Evolutionary conservation across 2,329 filamentous ascomycete genomes (phyloP), one percentile per base, ranked within the genome.

Genomic region (Lecanoromycetidae sp.): DNA sequence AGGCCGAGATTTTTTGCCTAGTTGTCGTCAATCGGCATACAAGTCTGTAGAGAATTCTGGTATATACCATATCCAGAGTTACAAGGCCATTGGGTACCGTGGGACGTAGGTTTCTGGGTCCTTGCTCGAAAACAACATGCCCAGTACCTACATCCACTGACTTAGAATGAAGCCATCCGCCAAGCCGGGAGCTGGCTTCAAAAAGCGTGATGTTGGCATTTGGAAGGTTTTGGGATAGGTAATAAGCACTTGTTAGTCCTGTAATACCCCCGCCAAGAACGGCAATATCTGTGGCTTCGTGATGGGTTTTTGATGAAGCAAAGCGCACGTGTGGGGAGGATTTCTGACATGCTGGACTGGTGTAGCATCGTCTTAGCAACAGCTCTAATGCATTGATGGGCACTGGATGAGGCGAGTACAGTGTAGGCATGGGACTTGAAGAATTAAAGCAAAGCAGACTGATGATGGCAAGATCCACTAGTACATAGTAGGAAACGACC

Each of bases 221-320:
- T 3, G 80, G 77, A n/a, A 84, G 73, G 57, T 80, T 70, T 55
- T 77, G 76, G 10, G 79, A 71, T 36, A 94, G 71, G 62, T 85
- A 87, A 68, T 85, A 86, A 25, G 87, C 86, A 32, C 80, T 74
- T 29, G 82, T 76, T 39, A 94, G 74, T 42, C 87, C 87, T 1
- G 86, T 91, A 60, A 94, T 80, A 33, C 87, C 87, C 51, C 80
- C 86, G 44, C 87, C 87, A 25, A 93, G 64, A 43, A 93, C 71
- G 20, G 83, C 85, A 46, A 86, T 63, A 57, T 68, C 60, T 50
- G 61, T 65, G 9, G 55, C 52, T 22, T 50, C 35, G 17, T 6
- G 39, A 3, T 48, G 25, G 19, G 27, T 44, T 19, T 17, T 12
- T 13, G 22, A 17, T 23, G 13, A 22, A 25, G 23, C 29, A 38